Conservation (phyloP, 169 alveolate genomes). For the Eimeria necatrix region DNA sequence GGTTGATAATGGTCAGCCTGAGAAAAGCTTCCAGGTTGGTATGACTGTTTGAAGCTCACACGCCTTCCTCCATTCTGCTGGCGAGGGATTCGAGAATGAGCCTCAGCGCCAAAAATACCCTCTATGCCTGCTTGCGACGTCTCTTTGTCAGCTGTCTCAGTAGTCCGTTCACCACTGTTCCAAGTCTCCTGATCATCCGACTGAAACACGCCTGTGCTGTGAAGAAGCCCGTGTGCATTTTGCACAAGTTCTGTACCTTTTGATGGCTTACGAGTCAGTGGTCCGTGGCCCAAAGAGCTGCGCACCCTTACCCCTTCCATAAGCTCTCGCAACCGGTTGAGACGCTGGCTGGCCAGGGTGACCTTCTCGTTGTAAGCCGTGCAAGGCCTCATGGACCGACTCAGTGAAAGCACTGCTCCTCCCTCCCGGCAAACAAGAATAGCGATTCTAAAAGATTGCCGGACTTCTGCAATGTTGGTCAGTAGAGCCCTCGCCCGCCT, state of each 20-base stretch:
- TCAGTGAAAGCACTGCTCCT: background rate
- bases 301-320: conserved; percentile 22
- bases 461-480: background rate
- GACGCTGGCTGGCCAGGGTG: background rate
- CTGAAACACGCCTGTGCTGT: background rate
- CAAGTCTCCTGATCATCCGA: background rate
- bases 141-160: background rate
- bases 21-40: background rate
- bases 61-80: background rate
- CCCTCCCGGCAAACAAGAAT: conserved; percentile 6
- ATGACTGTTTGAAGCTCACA: background rate
- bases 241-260: background rate
- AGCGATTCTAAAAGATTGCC: background rate
- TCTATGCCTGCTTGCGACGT: too few relatives aligned
- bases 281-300: conserved; percentile 17
- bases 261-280: conserved; percentile 13
- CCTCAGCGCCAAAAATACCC: background rate
- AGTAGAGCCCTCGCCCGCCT: background rate
- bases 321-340: background rate
- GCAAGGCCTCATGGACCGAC: background rate
- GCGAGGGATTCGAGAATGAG: background rate
- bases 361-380: background rate
- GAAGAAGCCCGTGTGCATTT: background rate
- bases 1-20: background rate
- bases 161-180: background rate